Evolutionary conservation across 352 stramenopile species (phyloP).

Genomic region (Globisporangium solare): DNA sequence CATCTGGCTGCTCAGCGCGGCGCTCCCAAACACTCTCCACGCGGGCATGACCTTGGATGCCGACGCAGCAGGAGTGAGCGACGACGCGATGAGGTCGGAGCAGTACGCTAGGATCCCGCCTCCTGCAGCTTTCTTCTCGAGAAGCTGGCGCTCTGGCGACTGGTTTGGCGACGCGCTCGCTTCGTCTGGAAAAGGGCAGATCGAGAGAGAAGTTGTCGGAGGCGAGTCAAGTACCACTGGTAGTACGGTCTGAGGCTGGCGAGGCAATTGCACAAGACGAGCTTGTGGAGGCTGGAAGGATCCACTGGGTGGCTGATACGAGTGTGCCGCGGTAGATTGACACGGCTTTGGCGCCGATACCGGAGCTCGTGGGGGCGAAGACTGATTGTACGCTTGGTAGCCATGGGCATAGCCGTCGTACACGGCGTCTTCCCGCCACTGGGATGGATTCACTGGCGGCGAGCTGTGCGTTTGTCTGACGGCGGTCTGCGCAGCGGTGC

Average conservation of each 20-base stretch:
- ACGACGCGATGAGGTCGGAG: slow-evolving; percentile 31
- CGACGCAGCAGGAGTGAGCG: slow-evolving; percentile 11
- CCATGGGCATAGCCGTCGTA: not conserved
- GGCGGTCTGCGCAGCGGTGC: not conserved
- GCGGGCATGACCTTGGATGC: slow-evolving; percentile 26
- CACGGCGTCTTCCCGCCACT: slow-evolving; percentile 1
- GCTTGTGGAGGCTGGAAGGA: not conserved
- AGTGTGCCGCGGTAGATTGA: too few species aligned
- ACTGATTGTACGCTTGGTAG: not conserved
- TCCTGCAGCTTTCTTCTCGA: slow-evolving; percentile 21
- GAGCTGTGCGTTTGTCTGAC: not conserved
- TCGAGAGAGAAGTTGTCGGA: slow-evolving; percentile 9
- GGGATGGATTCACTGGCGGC: slow-evolving; percentile 5
- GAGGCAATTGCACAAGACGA: not conserved
- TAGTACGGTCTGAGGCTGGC: too few species aligned
- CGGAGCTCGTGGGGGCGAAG: not conserved
- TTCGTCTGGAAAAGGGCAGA: not conserved
- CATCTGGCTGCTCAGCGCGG: not conserved
- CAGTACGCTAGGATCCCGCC: slow-evolving; percentile 35
- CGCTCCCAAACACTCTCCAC: slow-evolving; percentile 20
- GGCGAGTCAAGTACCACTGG: too few species aligned
- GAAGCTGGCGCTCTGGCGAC: not conserved
- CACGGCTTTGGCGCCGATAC: too few species aligned
- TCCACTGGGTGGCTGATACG: not conserved
- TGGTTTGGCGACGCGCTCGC: not conserved